A percentile compares a stretch with the other conserved stretches of the same genome.
phyloP scores from a whole-genome alignment of 345 rosid species.

The Pelargonium nanum region DNA sequence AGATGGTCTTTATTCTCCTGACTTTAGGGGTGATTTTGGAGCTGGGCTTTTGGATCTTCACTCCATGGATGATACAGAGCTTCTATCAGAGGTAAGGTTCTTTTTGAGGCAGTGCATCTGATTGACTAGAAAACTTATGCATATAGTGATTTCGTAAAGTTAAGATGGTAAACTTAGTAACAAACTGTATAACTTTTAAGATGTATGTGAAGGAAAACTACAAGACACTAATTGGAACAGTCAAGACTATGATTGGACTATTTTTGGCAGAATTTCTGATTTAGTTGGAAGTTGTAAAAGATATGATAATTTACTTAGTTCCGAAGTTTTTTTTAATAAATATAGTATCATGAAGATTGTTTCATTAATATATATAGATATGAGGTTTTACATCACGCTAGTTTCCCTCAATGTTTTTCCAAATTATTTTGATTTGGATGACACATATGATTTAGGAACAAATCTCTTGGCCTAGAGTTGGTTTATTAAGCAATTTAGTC shows the following conservation, averaged over 20 bases:
- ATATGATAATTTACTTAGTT: too few species aligned
- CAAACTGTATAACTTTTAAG: background rate
- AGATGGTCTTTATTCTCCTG: conserved; percentile 83
- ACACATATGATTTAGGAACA: too few species aligned
- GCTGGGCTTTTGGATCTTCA: conserved; percentile 98
- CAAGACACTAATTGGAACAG: background rate
- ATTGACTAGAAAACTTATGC: background rate
- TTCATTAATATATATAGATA: background rate
- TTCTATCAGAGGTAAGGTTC: conserved; percentile 72
- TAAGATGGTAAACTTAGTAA: too few species aligned
- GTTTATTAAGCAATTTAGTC: too few species aligned
- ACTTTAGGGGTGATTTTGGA: conserved; percentile 95
- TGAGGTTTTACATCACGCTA: background rate
- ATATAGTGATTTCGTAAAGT: background rate
- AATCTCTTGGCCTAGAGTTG: background rate
- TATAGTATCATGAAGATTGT: background rate
- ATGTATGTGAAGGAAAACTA: background rate
- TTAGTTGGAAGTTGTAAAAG: background rate
- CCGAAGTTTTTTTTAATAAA: too few species aligned
- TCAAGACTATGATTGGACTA: background rate
- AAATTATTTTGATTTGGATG: background rate
- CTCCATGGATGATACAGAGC: conserved; percentile 96
- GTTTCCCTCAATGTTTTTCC: background rate
- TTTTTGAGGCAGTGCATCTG: conserved; percentile 4
- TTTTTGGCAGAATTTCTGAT: background rate